Conservation (phyloP, 345 rosid species). For the Camelina sativa region DNA sequence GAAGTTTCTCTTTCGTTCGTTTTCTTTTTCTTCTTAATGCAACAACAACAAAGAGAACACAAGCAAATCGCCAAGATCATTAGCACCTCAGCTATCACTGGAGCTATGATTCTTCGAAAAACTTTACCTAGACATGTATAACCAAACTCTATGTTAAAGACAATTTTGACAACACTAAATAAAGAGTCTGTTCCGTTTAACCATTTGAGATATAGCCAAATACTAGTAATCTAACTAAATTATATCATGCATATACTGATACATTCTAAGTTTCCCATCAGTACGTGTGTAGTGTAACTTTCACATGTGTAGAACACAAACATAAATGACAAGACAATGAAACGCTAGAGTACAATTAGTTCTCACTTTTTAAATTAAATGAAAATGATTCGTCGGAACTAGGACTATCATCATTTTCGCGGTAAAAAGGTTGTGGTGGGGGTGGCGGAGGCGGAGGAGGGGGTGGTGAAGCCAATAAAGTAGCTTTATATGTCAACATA, state of each 20-base stretch:
- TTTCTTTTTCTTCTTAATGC: neutral
- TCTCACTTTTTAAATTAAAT: constrained; percentile 18
- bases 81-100: constrained; percentile 15
- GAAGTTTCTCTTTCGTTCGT: neutral
- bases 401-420: neutral
- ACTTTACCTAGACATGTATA: constrained; percentile 7
- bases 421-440: neutral
- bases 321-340: neutral
- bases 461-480: constrained; percentile 1
- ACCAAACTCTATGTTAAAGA: neutral
- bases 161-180: neutral
- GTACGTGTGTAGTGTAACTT: neutral
- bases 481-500: constrained; percentile 24
- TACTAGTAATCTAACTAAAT: neutral
- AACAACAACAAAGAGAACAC: constrained; percentile 14
- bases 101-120: constrained; percentile 13
- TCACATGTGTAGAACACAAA: neutral
- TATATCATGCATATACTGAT: neutral
- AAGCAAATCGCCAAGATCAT: neutral
- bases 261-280: neutral
- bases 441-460: constrained; percentile 24
- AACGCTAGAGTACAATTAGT: neutral
- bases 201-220: neutral
- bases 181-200: neutral
- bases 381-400: constrained; percentile 14